Conservation (phyloP, 192 early-diverging fungal species). For the Coemansia sp. region DNA sequence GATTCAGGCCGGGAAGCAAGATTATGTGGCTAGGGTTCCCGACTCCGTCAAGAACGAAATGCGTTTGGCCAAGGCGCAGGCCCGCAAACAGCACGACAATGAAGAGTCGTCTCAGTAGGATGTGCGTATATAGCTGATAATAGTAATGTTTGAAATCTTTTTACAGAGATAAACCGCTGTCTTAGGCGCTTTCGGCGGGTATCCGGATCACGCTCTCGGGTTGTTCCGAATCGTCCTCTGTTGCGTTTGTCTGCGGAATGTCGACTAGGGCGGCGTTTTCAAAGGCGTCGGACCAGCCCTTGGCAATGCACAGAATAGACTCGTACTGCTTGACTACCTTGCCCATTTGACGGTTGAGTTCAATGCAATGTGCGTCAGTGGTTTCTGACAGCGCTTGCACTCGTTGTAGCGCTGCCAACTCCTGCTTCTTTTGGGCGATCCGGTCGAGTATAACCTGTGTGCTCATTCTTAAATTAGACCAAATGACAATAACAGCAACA, state of each 20-base stretch:
- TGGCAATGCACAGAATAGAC: conserved; percentile 36
- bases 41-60: conserved; percentile 44
- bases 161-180: neutral
- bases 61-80: conserved; percentile 28
- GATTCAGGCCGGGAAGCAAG: conserved; percentile 6
- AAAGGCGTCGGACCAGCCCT: conserved; percentile 51
- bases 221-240: conserved; percentile 46
- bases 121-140: neutral
- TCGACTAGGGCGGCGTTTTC: conserved; percentile 50
- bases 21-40: conserved; percentile 38
- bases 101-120: neutral
- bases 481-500: neutral
- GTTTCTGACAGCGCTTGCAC: conserved; percentile 41
- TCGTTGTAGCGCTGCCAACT: conserved; percentile 45
- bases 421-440: conserved; percentile 48
- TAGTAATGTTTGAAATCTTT: neutral
- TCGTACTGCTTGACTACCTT: conserved; percentile 51
- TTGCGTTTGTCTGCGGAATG: conserved; percentile 29
- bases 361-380: conserved; percentile 49
- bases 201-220: conserved; percentile 52
- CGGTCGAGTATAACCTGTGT: conserved; percentile 44
- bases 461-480: conserved; percentile 16
- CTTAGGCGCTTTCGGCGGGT: conserved; percentile 18
- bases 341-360: conserved; percentile 52
- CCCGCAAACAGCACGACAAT: conserved; percentile 8